Base-by-base conservation (phyloP, 495 filamentous ascomycete genomes). In the Penicillium steckii region DNA sequence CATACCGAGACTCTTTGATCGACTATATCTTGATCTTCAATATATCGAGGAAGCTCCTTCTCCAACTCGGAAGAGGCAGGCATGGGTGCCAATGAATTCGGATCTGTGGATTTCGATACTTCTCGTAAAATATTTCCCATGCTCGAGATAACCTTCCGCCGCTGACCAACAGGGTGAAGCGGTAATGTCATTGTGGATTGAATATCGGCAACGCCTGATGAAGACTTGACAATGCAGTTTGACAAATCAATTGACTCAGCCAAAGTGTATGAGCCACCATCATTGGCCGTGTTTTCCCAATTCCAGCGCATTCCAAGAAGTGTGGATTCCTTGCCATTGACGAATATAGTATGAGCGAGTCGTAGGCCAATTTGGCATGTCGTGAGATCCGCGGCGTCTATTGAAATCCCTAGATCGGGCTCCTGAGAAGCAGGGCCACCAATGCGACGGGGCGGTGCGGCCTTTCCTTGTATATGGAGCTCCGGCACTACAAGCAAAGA, bases 121-220 rank as follows among this genome's bases (percentile, higher is more conserved):
- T 83, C 80, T 41, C 88, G 83, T 19, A 95, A 66, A 37, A 96
- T 93, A 60, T 95, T 96, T 9, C 91, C 91, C 66, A 94, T 83
- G 33, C 87, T 80, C 17, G 79, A 74, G 13, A 82, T 67, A 48
- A 95, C 82, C 40, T 65, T 77, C 33, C 87, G 79, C 30, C 86
- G 77, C 22, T 74, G 65, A 0, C 87, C 90, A 5, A 95, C 62
- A 0, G 87, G 82, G 29, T 85, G 47, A 10, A 91, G 67, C n/a
- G 80, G 81, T 35, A 85, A 55, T 8, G 61, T n/a, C 47, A 73
- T 44, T 61, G 55, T 54, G 57, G 63, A 46, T 23, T 67, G 41
- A 13, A 48, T 23, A 19, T 24, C 56, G 5, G 51, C 15, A 24
- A 55, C 38, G 0, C 46, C 42, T 13, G 60, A 60, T 1, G 49